Base-by-base conservation (phyloP, 176 grass and related monocot species). In the Musa itinerans region DNA sequence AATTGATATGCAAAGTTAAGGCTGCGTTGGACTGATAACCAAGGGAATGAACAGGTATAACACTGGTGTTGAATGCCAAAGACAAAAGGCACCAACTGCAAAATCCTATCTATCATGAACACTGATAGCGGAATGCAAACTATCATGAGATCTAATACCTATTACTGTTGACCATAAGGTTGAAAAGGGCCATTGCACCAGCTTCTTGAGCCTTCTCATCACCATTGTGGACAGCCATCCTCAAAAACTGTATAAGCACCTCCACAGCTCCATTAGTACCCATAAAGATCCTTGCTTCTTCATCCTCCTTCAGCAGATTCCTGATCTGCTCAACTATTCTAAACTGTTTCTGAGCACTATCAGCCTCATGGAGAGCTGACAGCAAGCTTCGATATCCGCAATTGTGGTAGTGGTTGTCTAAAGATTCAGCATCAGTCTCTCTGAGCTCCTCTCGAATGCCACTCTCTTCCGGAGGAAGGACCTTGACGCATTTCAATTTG, bases 141-240 rank as follows among this genome's bases (percentile, higher is more conserved):
- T 43, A 43, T 43, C 34, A 6, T 43, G 34, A 43, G 34, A 43
- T 43, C 4, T 43, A 43, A 63, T 85, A 92, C 92, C 92, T 96
- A 81, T 85, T 96, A 75, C 89, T 96, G 74, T 85, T 92, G 34
- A 43, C 34, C 34, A 43, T 43, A 43, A 43, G 34, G 4, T 43
- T 43, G 34, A 43, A 43, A 6, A 43, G 34, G 34, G 34, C 34
- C 34, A 6, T 43, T 43, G 34, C 34, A 43, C 34, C 34, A 43
- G 34, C 71, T 88, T 92, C 92, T 78, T 96, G 92, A 68, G 86
- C 86, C 82, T 87, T 89, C 74, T 92, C 86, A 80, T 96, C 86
- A 82, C 82, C 86, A 77, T 84, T 82, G 75, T 85, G 71, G 51
- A 96, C 75, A 3, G 89, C 82, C 48, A 89, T 78, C 63, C 84